Evolutionary conservation across 495 filamentous ascomycete species (phyloP), one percentile per base, ranked within the genome.

Genomic region (Evansstolkia leycettana): DNA sequence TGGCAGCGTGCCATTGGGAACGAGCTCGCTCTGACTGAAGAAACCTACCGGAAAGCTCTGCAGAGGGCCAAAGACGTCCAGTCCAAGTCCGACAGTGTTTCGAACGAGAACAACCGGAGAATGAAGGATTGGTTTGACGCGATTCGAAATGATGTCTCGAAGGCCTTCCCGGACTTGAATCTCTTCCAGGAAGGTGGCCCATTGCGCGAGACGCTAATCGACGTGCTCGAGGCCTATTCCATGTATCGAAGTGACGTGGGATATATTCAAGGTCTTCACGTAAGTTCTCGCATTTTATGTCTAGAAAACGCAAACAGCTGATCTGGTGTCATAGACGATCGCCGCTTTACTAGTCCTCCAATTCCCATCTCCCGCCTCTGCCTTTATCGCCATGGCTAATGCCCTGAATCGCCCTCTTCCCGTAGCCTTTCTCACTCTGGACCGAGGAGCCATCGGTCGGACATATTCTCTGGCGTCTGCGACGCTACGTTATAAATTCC

Each of bases 171-270:
- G 0, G 84, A 92, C 27, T 62, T 94, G 41, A 78, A 78, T 39
- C 82, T 94, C 40, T 95, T 94, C 58, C 80, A 85, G 48, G 68
- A 70, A 30, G 70, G 74, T 9, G 82, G 72, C 1, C 86, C 87
- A 2, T 58, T 94, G n/a, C 75, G 90, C 42, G 64, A 75, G 24
- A 73, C 70, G 20, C 64, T 96, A 9, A 56, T 82, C 16, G 81
- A 96, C 57, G 78, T 96, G 2, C 64, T 94, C 33, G 72, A 79
- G 41, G 90, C 90, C 5, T 95, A 95, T 53, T 74, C 76, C 28
- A 86, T 92, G 83, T 96, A 98, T 58, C 75, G 90, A 40, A 80
- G 76, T 41, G 90, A 98, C 54, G 84, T 96, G 41, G 89, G 89
- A 42, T 94, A 93, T 43, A 72, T 88, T 34, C 73, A 76, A 37